Evolutionary conservation across 805 yeast species (phyloP), one percentile per base, ranked within the genome.

Genomic region (Ogataea henricii): DNA sequence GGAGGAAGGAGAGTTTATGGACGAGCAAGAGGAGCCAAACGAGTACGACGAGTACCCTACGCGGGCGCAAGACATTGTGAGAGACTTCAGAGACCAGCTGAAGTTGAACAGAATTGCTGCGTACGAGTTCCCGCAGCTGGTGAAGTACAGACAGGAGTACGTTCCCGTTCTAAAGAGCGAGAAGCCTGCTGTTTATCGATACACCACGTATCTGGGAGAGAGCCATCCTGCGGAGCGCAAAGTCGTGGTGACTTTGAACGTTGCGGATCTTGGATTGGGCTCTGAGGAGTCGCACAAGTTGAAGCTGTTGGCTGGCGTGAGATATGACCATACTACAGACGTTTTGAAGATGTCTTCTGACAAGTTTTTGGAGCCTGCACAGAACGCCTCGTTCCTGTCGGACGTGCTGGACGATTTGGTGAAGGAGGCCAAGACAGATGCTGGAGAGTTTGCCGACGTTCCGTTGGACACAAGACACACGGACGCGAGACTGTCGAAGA

Each of bases 121-220:
- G 0, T 92, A 85, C 69, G 98, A 92, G 65, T 77, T 92, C 74
- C 99, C 99, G 6, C 77, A 82, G 47, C 74, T 94, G 54, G 82
- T 84, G 35, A 82, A 89, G 65, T 87, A 76, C 64, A 84, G 92
- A 57, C 82, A 85, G 66, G 76, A 74, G 50, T 91, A 87, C 70
- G 65, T 60, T 27, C 84, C 84, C 17, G 72, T 73, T 12, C 55
- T 73, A 5, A 55, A 57, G 9, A 62, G 59, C 14, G 70, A 73
- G 22, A 66, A 73, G 8, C 89, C 90, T 4, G 71, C 90, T 34
- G 72, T 73, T 32, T 87, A 86, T 61, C 80, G 83, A 56, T 91
- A 83, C 70, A 81, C 87, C 14, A 82, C 86, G 35, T 87, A 82
- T 60, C 63, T 84, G 13, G 91, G 92, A 42, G 96, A 88, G 64